Base-by-base conservation (phyloP, 129 eudicot genomes). In the Flaveria bidentis region DNA sequence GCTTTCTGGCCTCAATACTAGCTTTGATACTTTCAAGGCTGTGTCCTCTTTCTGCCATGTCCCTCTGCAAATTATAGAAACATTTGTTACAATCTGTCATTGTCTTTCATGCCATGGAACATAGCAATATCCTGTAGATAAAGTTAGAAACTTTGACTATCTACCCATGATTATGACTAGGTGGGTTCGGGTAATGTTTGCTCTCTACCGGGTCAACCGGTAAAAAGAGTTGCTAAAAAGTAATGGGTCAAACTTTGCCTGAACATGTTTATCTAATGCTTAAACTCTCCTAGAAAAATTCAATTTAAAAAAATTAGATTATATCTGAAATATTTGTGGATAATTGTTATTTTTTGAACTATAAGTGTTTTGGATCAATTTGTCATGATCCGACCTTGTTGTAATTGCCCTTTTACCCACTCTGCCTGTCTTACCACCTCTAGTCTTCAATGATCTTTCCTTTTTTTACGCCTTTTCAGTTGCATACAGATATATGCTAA, bases 1-100 rank as follows among this genome's bases (percentile, higher is more conserved):
- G 98, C 81, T 94, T 94, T 58, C 99, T 80, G 85, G 99, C 97
- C 84, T 95, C 99, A 71, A 95, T 95, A 75, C 97, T 95, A 67
- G 99, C 99, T 76, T 95, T 91, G 81, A 95, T 95, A 84, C 99
- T 95, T 64, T 95, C 97, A 61, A 95, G 97, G 78, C 97, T 95
- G 92, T 95, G 99, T 65, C 99, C 99, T 87, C 99, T 86, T 80
- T 95, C 99, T 76, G 97, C 97, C 99, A 91, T 95, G 84, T 95
- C 99, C 78, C 99, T 89, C 99, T 95, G 90, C 86, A 81, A 23
- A 72, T 63, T 22, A 63, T 14, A 12, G 46, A 64, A 57, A 68
- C 49, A 22, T 69, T 18, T 75, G 61, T 41, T 25, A 16, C 60
- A 26, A 45, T 47, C 17, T 6, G 30, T 75, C 47, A 26, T 10